Percentiles rank a stretch among this genome's conserved stretches.
Evolutionary conservation across 2,329 filamentous ascomycete species (phyloP).

Genomic region (Botryotinia narcissicola): DNA sequence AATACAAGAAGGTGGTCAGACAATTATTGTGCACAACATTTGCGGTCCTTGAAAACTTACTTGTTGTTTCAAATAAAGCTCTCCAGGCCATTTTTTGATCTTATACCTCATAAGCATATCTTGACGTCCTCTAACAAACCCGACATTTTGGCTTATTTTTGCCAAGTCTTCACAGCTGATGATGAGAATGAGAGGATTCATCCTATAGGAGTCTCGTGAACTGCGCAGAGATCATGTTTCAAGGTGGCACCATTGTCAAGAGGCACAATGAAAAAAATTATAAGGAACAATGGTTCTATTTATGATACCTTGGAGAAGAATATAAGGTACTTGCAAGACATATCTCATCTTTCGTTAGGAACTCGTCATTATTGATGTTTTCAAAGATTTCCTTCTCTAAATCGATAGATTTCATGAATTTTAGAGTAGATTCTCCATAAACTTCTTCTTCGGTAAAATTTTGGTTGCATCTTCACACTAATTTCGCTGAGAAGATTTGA

Average conservation of each 20-base stretch:
- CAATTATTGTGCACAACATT: neutral
- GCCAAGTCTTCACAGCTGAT: neutral
- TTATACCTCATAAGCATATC: neutral
- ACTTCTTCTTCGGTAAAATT: fast-evolving
- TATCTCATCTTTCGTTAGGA: neutral
- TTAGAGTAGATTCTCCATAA: fast-evolving
- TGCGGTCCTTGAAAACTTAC: neutral
- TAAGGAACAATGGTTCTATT: neutral
- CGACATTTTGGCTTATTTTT: neutral
- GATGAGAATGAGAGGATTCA: neutral
- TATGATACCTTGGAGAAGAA: neutral
- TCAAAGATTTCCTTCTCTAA: neutral
- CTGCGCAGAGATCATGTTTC: neutral
- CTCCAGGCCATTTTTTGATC: neutral
- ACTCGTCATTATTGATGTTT: neutral
- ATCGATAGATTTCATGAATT: neutral
- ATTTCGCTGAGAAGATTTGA: neutral
- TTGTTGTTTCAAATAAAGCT: neutral
- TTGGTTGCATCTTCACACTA: neutral
- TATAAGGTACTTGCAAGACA: neutral
- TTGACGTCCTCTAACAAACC: neutral
- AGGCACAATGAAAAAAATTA: neutral
- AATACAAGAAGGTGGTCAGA: neutral
- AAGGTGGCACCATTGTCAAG: neutral
- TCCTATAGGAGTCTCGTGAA: neutral